Conservation (phyloP, 208 protist species). For the Leptomonas pyrrhocoris region DNA sequence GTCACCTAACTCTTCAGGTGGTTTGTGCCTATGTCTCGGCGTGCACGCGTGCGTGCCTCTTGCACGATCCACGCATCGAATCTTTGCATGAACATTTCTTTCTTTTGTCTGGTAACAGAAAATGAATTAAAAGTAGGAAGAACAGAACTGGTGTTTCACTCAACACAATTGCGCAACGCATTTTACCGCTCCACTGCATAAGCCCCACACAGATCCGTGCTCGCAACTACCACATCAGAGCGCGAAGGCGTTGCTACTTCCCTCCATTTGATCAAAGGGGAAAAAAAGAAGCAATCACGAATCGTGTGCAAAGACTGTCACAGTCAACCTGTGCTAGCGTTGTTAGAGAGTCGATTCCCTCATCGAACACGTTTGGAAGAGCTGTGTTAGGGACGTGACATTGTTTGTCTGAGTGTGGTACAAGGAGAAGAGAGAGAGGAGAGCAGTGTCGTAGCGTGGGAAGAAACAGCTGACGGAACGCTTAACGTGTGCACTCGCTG, state of each 20-base stretch:
- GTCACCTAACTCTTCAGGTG: no score
- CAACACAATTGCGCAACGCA: neutral
- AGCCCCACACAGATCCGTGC: neutral
- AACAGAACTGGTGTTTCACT: conserved; percentile 11
- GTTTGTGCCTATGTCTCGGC: no score
- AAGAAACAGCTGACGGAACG: neutral
- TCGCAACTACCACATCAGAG: conserved; percentile 3
- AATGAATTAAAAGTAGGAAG: conserved; percentile 43
- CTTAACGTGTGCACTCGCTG: conserved; percentile 14
- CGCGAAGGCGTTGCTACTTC: conserved; percentile 1
- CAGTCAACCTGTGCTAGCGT: neutral
- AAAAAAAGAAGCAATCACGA: neutral
- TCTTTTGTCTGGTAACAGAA: conserved; percentile 88
- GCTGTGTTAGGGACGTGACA: neutral
- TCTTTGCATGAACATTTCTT: neutral
- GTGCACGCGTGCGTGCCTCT: no score
- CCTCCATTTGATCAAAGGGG: neutral
- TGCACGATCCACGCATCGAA: no score
- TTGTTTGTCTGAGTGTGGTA: conserved; percentile 6
- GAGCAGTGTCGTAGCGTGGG: no score
- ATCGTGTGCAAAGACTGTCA: conserved; percentile 4
- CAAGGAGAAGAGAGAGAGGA: no score
- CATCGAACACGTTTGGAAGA: neutral
- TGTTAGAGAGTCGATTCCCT: no score
- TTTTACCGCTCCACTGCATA: no score